Evolutionary conservation across 345 rosid species (phyloP).

Genomic region (Syzygium grande): DNA sequence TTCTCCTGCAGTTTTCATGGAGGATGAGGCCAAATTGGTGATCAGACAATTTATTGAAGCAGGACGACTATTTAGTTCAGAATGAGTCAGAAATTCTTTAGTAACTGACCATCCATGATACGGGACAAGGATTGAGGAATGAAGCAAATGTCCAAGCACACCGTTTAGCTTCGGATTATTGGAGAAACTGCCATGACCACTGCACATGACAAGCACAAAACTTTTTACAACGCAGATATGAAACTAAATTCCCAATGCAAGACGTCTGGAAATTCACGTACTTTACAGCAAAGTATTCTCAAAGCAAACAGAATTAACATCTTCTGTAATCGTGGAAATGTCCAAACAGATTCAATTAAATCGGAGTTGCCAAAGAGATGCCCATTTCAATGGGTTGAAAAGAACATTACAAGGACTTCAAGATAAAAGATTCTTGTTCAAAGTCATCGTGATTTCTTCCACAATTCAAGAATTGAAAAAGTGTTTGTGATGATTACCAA

Average conservation of each 20-base stretch:
- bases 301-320: not conserved
- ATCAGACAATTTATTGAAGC: not conserved
- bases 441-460: not conserved
- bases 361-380: not conserved
- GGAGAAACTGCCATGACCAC: slow-evolving; percentile 96
- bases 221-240: not conserved
- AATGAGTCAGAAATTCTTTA: not conserved
- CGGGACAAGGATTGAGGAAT: slow-evolving; percentile 88
- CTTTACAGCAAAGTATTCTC: not conserved
- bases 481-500: slow-evolving; percentile 43
- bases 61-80: not conserved
- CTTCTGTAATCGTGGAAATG: not conserved
- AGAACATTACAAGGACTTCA: not conserved
- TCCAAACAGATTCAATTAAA: not conserved
- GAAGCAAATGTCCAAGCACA: slow-evolving; percentile 78
- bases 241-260: not conserved
- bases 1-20: slow-evolving; percentile 45
- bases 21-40: not conserved
- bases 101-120: slow-evolving; percentile 82
- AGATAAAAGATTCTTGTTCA: not conserved
- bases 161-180: slow-evolving; percentile 56
- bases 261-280: not conserved
- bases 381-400: not conserved
- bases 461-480: not conserved
- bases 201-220: slow-evolving; percentile 14